Base-by-base conservation (phyloP, 1,139 yeast genomes). In the Saccharomyces pastorianus region DNA sequence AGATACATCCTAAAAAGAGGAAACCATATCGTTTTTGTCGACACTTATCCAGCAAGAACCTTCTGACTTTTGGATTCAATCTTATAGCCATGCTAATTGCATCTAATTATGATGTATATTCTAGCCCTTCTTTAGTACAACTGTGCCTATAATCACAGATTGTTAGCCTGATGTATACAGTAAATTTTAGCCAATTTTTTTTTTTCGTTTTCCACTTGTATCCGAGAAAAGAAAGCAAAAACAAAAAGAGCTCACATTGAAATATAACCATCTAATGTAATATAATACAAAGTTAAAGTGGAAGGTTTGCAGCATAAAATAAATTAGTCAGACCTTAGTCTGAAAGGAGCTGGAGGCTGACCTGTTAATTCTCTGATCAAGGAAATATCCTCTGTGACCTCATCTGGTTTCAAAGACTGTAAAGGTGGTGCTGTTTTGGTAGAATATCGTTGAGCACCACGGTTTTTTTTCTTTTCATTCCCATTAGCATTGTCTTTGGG, bases 371-470 rank as follows among this genome's bases (percentile, higher is more conserved):
- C 58, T 50, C 71, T 64, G 9, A 69, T 64, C 49, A 64, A 52
- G 3, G 67, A 64, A 7, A 69, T 67, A 51, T 69, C 72, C 17
- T 63, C 69, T 1, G 70, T 65, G 6, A 69, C 71, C 55, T 69
- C 71, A 34, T 68, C 71, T 9, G 58, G 59, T 6, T 58, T 61
- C 49, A 69, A 54, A 1, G 71, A 67, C 46, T 56, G 65, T 17
- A 69, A 50, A 4, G 71, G 67, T 13, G 72, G 72, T 2, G 72
- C 72, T 2, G 70, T 56, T 51, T 69, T 69, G 6, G 70, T 63
- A 1, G 71, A 63, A 42, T 64, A 66, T 28, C 71, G 55, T 55
- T 66, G 69, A 14, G 64, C 59, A 29, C 62, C 58, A 52, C 69
- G 58, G 28, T 61, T 63, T 55, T 65, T 66, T 55, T 68, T 67